A percentile compares a stretch with the other conserved stretches of the same genome.
These are phyloP conservation scores for Seiridium cupressi DNA, from an alignment of 2,329 filamentous ascomycete genomes.

Conservation along the genomic window DNA sequence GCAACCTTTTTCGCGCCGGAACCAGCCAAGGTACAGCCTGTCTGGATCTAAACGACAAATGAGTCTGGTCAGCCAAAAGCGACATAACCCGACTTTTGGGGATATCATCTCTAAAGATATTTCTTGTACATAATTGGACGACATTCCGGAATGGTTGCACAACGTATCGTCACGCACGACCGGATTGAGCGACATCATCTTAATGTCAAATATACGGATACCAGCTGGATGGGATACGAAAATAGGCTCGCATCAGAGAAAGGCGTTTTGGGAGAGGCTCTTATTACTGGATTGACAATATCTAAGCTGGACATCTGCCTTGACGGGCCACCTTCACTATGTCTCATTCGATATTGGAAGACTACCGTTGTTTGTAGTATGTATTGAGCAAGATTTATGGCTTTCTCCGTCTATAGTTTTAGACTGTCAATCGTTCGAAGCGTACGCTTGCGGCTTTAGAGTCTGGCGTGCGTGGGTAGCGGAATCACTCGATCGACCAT, in stretches of 20 bases:
- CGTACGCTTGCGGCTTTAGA: no score
- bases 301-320: not conserved
- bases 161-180: not conserved
- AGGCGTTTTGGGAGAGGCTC: not conserved
- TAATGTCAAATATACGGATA: slow-evolving; percentile 9
- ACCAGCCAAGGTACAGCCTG: slow-evolving; percentile 28
- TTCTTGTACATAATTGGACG: slow-evolving; percentile 32
- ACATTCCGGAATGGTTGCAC: not conserved
- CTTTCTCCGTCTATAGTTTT: not conserved
- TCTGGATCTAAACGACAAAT: slow-evolving; percentile 47
- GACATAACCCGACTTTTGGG: slow-evolving; percentile 5
- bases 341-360: not conserved
- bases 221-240: not conserved
- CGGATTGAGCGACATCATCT: not conserved
- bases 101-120: slow-evolving; percentile 17
- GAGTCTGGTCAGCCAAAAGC: slow-evolving; percentile 2
- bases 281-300: not conserved
- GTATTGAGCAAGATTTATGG: not conserved
- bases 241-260: not conserved
- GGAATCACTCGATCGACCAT: not conserved
- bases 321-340: not conserved
- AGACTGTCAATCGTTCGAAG: not conserved
- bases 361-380: not conserved
- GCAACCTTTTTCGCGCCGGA: slow-evolving; percentile 53
- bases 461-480: no score